phyloP scores from a whole-genome alignment of 495 filamentous ascomycete genomes.

The Chlorociboria aeruginascens region DNA sequence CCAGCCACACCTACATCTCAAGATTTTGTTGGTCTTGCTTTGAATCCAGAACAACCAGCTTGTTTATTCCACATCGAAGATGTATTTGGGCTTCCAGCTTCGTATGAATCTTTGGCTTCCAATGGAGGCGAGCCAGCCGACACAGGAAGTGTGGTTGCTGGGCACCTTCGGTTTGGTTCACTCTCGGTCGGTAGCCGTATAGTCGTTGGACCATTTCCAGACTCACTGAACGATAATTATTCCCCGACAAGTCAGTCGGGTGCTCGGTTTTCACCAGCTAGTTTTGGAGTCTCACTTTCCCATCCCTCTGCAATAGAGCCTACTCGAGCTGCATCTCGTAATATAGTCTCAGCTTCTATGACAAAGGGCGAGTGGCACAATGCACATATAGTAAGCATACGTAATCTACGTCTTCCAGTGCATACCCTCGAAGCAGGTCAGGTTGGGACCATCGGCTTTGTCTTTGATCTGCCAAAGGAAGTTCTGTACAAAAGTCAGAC shows the following conservation, averaged over 20 bases:
- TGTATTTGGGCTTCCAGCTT: constrained; percentile 44
- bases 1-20: constrained; percentile 38
- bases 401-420: constrained; percentile 78
- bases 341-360: constrained; percentile 30
- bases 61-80: constrained; percentile 84
- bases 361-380: constrained; percentile 58
- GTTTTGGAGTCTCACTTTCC: constrained; percentile 20
- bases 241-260: constrained; percentile 3
- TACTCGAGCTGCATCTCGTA: constrained; percentile 27
- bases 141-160: constrained; percentile 61
- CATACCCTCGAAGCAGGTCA: constrained; percentile 65
- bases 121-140: constrained; percentile 32
- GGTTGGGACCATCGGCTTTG: constrained; percentile 80
- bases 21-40: constrained; percentile 7
- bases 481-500: constrained; percentile 10
- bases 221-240: constrained; percentile 21
- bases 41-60: constrained; percentile 36
- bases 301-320: constrained; percentile 32
- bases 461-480: constrained; percentile 32
- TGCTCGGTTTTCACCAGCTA: constrained; percentile 10
- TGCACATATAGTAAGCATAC: constrained; percentile 71
- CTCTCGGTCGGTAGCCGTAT: constrained; percentile 71
- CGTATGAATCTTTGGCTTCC: constrained; percentile 32
- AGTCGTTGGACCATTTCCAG: constrained; percentile 65
- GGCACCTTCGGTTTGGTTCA: constrained; percentile 66